Evolutionary conservation across 78 protist genomes (phyloP).

Genomic region (Anaeramoeba ignava): DNA sequence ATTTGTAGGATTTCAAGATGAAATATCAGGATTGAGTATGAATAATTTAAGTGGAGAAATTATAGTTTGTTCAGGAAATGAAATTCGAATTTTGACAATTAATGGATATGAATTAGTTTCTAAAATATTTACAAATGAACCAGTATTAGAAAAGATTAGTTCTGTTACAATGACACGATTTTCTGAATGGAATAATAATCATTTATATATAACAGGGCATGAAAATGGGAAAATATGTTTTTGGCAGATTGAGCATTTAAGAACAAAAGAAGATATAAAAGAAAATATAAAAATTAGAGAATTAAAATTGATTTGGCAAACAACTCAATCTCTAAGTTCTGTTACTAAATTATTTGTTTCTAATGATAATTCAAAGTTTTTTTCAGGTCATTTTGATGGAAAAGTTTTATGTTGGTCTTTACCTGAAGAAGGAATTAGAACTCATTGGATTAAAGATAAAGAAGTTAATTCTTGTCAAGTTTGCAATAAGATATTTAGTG

Average conservation of each 20-base stretch:
- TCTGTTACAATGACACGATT: background rate
- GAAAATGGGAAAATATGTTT: background rate
- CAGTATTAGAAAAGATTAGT: too few species aligned
- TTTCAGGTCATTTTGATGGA: background rate
- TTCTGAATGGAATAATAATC: background rate
- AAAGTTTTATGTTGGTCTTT: background rate
- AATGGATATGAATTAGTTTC: background rate
- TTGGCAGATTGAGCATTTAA: background rate
- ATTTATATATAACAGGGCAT: background rate
- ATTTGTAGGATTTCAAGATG: background rate
- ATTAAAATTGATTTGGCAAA: too few species aligned
- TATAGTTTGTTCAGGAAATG: background rate
- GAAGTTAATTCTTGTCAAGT: background rate
- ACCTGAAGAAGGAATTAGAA: background rate
- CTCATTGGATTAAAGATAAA: background rate
- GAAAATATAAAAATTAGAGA: too few species aligned
- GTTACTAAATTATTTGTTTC: background rate
- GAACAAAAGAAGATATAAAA: background rate
- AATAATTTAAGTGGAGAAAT: background rate
- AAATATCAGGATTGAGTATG: background rate
- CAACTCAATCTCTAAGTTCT: too few species aligned
- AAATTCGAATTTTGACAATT: background rate
- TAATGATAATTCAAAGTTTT: background rate
- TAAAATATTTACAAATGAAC: too few species aligned
- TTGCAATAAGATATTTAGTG: background rate